Evolutionary conservation across 495 filamentous ascomycete genomes (phyloP).

Genomic region (Lophium mytilinum): DNA sequence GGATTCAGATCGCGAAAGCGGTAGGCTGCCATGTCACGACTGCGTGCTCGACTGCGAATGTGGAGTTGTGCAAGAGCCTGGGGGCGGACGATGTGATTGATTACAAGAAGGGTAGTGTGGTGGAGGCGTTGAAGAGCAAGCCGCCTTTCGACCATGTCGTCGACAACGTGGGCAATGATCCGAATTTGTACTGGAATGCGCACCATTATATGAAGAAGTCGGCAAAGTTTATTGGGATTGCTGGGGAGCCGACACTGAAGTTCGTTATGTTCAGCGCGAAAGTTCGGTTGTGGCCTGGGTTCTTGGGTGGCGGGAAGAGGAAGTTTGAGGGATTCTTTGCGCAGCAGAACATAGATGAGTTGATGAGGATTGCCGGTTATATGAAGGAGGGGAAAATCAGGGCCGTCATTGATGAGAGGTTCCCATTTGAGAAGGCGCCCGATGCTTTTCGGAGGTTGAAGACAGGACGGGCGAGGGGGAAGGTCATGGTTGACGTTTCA

Average conservation of each 20-base stretch:
- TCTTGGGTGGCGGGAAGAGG: slow-evolving; percentile 61
- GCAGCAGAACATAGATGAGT: slow-evolving; percentile 39
- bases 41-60: slow-evolving; percentile 28
- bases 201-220: slow-evolving; percentile 47
- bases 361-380: slow-evolving; percentile 49
- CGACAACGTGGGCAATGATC: slow-evolving; percentile 51
- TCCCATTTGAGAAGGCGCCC: slow-evolving; percentile 53
- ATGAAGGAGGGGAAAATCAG: slow-evolving; percentile 54
- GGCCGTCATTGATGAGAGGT: slow-evolving; percentile 52
- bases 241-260: slow-evolving; percentile 2
- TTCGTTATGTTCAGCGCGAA: slow-evolving; percentile 20
- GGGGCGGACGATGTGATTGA: slow-evolving; percentile 65
- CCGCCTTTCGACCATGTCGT: slow-evolving; percentile 48
- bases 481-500: slow-evolving; percentile 56
- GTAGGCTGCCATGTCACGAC: slow-evolving; percentile 29
- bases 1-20: slow-evolving; percentile 31
- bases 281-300: slow-evolving; percentile 41
- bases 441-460: slow-evolving; percentile 59
- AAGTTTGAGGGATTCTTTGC: slow-evolving; percentile 41
- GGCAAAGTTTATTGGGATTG: slow-evolving; percentile 51
- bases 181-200: slow-evolving; percentile 47
- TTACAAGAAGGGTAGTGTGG: slow-evolving; percentile 50
- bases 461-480: slow-evolving; percentile 54
- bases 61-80: slow-evolving; percentile 40
- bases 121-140: slow-evolving; percentile 39